A percentile compares a stretch with the other conserved stretches of the same genome.
Evolutionary conservation across 1,284 basidiomycete species (phyloP).

Genomic region (Melampsora occidentalis): DNA sequence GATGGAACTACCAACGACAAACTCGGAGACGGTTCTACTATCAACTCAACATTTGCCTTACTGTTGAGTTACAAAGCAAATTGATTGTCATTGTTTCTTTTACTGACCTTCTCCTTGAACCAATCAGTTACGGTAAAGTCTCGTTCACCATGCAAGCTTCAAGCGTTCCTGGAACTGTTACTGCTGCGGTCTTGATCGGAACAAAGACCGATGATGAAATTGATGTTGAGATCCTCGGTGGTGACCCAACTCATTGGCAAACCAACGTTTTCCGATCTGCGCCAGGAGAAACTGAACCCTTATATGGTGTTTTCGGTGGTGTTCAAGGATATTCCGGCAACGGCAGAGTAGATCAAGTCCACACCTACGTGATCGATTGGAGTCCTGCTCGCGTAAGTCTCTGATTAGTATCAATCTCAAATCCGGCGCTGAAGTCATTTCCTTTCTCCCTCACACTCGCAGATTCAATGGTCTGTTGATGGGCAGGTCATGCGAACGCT

Average conservation of each 20-base stretch:
- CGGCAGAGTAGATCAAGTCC: background rate
- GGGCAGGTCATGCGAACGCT: constrained; percentile 22
- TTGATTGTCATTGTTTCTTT: background rate
- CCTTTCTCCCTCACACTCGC: background rate
- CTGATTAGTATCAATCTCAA: background rate
- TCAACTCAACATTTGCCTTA: constrained; percentile 37
- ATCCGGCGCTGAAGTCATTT: background rate
- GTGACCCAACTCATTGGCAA: constrained; percentile 34
- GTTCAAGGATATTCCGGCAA: constrained; percentile 22
- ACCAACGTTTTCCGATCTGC: constrained; percentile 44
- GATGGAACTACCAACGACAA: constrained; percentile 31
- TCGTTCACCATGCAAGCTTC: constrained; percentile 23
- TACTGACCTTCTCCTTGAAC: background rate
- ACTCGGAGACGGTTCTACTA: constrained; percentile 12
- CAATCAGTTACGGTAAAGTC: constrained; percentile 32
- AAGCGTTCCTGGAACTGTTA: constrained; percentile 29
- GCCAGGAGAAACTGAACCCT: constrained; percentile 32
- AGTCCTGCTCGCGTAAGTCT: constrained; percentile 20
- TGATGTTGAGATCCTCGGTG: constrained; percentile 40
- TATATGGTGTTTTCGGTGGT: constrained; percentile 42
- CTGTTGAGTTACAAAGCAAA: background rate
- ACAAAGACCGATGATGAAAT: constrained; percentile 41
- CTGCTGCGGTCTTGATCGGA: constrained; percentile 26
- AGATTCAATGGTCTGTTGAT: constrained; percentile 42
- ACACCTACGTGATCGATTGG: constrained; percentile 40